A percentile compares a stretch with the other conserved stretches of the same genome.
These are phyloP conservation scores for Scheffersomyces cryptocercus DNA, from an alignment of 1,139 yeast genomes.

Conservation along the genomic window DNA sequence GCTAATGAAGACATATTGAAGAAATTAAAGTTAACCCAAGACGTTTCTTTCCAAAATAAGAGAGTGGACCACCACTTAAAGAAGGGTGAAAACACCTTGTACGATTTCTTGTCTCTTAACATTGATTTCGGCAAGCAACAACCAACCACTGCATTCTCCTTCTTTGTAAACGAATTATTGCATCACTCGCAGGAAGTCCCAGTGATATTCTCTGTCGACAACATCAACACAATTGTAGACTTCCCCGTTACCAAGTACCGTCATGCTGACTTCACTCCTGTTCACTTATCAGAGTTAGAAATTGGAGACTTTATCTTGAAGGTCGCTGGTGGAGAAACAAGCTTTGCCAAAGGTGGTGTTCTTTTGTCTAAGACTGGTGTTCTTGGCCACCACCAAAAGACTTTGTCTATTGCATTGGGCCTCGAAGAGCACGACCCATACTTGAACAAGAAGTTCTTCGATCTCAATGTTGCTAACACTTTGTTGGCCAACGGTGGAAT, in stretches of 20 bases:
- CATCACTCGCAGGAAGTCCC: slow-evolving; percentile 50
- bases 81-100: slow-evolving; percentile 45
- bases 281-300: slow-evolving; percentile 67
- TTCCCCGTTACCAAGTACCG: slow-evolving; percentile 61
- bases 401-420: slow-evolving; percentile 65
- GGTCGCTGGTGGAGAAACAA: slow-evolving; percentile 54
- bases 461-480: slow-evolving; percentile 51
- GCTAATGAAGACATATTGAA: slow-evolving; percentile 57
- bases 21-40: slow-evolving; percentile 51
- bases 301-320: slow-evolving; percentile 61
- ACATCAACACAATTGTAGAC: slow-evolving; percentile 66
- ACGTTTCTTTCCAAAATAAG: slow-evolving; percentile 35
- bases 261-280: slow-evolving; percentile 54
- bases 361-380: slow-evolving; percentile 59
- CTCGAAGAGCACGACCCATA: slow-evolving; percentile 59
- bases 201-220: slow-evolving; percentile 72
- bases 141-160: slow-evolving; percentile 46
- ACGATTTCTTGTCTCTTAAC: slow-evolving; percentile 37
- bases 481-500: slow-evolving; percentile 51
- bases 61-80: slow-evolving; percentile 36
- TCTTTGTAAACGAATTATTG: slow-evolving; percentile 55
- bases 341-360: slow-evolving; percentile 63
- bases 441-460: slow-evolving; percentile 51
- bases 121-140: slow-evolving; percentile 42
- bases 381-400: slow-evolving; percentile 32